Base-by-base conservation (phyloP, 768 basidiomycete genomes). In the Naganishia antarctica region DNA sequence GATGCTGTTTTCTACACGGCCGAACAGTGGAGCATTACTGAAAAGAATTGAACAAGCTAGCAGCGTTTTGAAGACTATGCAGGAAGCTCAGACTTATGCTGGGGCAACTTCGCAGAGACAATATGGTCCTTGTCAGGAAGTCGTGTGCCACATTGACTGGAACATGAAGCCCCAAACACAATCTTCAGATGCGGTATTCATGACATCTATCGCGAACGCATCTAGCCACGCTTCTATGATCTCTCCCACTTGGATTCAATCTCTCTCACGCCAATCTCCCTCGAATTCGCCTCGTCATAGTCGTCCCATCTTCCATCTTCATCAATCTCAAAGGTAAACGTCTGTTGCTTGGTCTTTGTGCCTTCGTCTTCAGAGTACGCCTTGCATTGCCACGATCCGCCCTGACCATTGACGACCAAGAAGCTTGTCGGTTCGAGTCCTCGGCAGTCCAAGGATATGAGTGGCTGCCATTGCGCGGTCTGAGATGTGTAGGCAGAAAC, bases 291-390 rank as follows among this genome's bases (percentile, higher is more conserved):
- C 67, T 75, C 76, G 65, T 77, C 76, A 64, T 77, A 77, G 68
- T 77, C 76, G 64, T 77, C 76, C 74, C 74, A 77, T 46, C 76
- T 37, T 34, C 72, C 76, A 47, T 70, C 69, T 47, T 73, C 74
- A 13, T 73, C 72, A 63, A 73, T 66, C 63, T 77, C 74, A 58
- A 76, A 71, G 15, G 70, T 69, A 60, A 77, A 77, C 13, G 47
- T 40, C 18, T 67, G 48, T 50, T 8, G 57, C 70, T 66, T 66
- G 61, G 63, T 66, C 62, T 43, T 66, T n/a, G 34, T 16, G 26
- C 70, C 70, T 43, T 65, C 67, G 1, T 41, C 49, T 9, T 64
- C 37, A 4, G 28, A 37, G 12, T 29, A 44, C 2, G 66, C 51
- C 15, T 48, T 43, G 57, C 66, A 66, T 25, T 40, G n/a, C 72